Evolutionary conservation across 176 grass and related monocot species (phyloP), one percentile per base, ranked within the genome.

Genomic region (Alloteropsis semialata): DNA sequence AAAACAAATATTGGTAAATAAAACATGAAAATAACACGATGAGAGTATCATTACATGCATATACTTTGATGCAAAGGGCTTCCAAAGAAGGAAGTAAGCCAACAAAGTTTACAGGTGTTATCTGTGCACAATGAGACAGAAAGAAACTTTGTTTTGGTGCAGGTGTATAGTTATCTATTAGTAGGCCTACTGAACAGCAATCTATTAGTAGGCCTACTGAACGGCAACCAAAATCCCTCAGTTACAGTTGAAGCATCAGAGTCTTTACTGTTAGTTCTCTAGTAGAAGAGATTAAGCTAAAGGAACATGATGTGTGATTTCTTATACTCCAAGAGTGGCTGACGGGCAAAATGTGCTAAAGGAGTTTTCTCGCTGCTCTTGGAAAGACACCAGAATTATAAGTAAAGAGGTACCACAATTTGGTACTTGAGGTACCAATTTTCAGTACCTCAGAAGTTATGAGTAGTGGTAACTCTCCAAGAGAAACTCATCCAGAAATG

Each of bases 11-110:
- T 74, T 24, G 29, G 30, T 78, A 67, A 36, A 74, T 57, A 81
- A 50, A 74, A 76, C 29, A 87, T 60, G 60, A 57, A 76, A 72
- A 63, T 33, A 27, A 39, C 58, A 84, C 56, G 55, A 56, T 55
- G 25, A 36, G 33, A 78, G 62, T 51, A 72, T 34, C 30, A 75
- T 9, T 37, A 81, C 18, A 44, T 32, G 17, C 65, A 68, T 68
- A 79, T 57, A 72, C 34, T 79, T 48, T 28, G 29, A 80, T 25
- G 13, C 76, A 86, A 65, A 65, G 7, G 24, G 76, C 27, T 56
- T 66, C 7, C 13, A 57, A 18, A 81, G 55, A 28, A 74, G 38
- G 61, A 57, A 81, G 10, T 75, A 51, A 44, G 65, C 32, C 27
- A 70, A 82, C 72, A 29, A 79, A 45, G 58, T 65, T 39, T 50